Conservation (phyloP, 768 basidiomycete species). For the Auricularia sp. region DNA sequence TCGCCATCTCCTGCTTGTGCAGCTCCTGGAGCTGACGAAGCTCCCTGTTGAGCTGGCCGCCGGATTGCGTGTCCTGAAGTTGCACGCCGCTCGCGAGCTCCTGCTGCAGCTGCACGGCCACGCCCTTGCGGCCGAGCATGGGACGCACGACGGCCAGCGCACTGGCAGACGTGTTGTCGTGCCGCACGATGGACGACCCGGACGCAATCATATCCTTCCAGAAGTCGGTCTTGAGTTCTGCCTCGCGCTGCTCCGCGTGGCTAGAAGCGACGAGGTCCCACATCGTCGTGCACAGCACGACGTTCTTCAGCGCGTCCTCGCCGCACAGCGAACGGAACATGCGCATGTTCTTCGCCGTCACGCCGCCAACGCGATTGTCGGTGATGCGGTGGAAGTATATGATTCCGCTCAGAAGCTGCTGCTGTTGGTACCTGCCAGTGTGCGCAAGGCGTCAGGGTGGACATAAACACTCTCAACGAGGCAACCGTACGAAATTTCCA, state of each 20-base stretch:
- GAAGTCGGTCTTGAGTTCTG: conserved; percentile 34
- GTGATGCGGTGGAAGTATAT: conserved; percentile 26
- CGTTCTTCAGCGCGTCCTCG: conserved; percentile 35
- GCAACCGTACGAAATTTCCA: not conserved
- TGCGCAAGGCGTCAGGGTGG: too few relatives aligned
- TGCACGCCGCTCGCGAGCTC: not conserved
- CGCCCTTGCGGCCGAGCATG: conserved; percentile 6
- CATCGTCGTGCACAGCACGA: conserved; percentile 45
- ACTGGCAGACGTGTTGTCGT: conserved; percentile 12
- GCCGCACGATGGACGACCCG: conserved; percentile 27
- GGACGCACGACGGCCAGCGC: conserved; percentile 21
- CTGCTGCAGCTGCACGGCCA: not conserved
- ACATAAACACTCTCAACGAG: too few relatives aligned
- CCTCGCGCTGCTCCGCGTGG: conserved; percentile 26
- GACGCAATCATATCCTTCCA: conserved; percentile 43
- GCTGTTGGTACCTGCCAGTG: too few relatives aligned
- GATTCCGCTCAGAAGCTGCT: conserved; percentile 17
- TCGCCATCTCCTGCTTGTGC: not conserved
- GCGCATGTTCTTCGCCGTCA: conserved; percentile 31
- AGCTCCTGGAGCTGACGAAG: not conserved
- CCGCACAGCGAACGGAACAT: conserved; percentile 47
- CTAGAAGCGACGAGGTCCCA: conserved; percentile 32
- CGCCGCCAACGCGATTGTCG: conserved; percentile 25
- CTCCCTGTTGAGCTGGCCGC: not conserved
- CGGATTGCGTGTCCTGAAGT: not conserved